Conservation (phyloP, 2,329 filamentous ascomycete genomes). For the Aspergillus sp. region DNA sequence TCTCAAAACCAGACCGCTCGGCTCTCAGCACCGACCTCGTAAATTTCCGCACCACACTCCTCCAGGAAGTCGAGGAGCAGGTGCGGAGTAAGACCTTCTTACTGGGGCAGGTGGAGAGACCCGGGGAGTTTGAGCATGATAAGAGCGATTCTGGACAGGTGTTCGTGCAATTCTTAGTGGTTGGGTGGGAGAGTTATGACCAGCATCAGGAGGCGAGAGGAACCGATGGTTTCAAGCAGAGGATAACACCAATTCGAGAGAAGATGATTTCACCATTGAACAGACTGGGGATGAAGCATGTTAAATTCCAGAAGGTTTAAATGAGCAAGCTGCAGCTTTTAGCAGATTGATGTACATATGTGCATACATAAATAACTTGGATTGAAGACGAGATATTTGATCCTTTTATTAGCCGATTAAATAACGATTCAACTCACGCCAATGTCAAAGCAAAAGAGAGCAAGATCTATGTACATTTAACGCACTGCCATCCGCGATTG, state of each 20-base stretch:
- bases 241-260: slow-evolving; percentile 44
- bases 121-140: slow-evolving; percentile 29
- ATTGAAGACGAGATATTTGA: not conserved
- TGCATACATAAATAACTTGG: not conserved
- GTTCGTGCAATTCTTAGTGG: slow-evolving; percentile 42
- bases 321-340: not conserved
- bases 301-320: slow-evolving; percentile 7
- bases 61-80: slow-evolving; percentile 31
- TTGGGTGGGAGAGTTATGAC: slow-evolving; percentile 55
- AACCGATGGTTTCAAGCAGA: slow-evolving; percentile 45
- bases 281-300: slow-evolving; percentile 43
- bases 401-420: slow-evolving; percentile 3
- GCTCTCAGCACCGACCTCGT: slow-evolving; percentile 33
- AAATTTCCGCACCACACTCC: slow-evolving; percentile 38
- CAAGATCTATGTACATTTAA: slow-evolving; percentile 15
- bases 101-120: slow-evolving; percentile 39
- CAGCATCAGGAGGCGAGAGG: slow-evolving; percentile 49
- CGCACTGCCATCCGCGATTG: slow-evolving; percentile 2
- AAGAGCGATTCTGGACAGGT: slow-evolving; percentile 44
- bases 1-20: slow-evolving; percentile 27
- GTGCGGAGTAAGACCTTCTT: slow-evolving; percentile 31
- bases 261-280: slow-evolving; percentile 37
- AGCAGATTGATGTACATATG: not conserved
- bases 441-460: slow-evolving; percentile 10
- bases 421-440: not conserved